phyloP scores from a whole-genome alignment of 202 grass and related monocot species.

The Hordeum pubiflorum region DNA sequence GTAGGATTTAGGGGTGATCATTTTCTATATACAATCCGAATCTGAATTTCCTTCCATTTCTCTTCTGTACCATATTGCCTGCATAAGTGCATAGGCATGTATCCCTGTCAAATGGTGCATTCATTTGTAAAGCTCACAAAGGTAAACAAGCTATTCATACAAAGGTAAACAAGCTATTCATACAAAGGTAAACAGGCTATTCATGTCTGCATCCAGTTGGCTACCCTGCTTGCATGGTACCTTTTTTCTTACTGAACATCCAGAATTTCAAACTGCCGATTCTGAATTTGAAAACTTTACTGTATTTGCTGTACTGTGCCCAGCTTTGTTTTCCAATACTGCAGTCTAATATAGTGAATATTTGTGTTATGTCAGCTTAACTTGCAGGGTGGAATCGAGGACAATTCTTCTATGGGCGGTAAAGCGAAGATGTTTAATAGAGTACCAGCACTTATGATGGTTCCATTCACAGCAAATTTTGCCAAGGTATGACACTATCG shows the following conservation, averaged over 20 bases:
- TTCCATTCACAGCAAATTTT: conserved; percentile 62
- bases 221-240: not conserved
- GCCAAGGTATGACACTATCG: conserved; percentile 47
- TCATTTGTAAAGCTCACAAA: not conserved
- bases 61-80: not conserved
- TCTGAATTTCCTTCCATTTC: too few relatives aligned
- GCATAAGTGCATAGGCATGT: not conserved
- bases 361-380: conserved; percentile 47
- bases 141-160: not conserved
- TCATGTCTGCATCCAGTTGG: conserved; percentile 6
- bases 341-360: not conserved
- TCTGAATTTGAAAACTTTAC: conserved; percentile 1
- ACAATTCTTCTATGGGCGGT: conserved; percentile 26
- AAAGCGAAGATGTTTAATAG: conserved; percentile 54
- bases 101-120: not conserved
- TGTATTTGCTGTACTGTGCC: not conserved
- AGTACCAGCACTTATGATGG: conserved; percentile 44
- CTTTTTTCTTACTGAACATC: not conserved
- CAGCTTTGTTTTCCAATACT: not conserved
- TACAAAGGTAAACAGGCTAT: not conserved
- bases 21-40: too few relatives aligned
- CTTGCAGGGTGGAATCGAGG: conserved; percentile 63
- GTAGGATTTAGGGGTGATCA: not conserved
- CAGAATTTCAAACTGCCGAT: not conserved
- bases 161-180: not conserved